Conservation (phyloP, 345 rosid species). For the Moricandia moricandioides region DNA sequence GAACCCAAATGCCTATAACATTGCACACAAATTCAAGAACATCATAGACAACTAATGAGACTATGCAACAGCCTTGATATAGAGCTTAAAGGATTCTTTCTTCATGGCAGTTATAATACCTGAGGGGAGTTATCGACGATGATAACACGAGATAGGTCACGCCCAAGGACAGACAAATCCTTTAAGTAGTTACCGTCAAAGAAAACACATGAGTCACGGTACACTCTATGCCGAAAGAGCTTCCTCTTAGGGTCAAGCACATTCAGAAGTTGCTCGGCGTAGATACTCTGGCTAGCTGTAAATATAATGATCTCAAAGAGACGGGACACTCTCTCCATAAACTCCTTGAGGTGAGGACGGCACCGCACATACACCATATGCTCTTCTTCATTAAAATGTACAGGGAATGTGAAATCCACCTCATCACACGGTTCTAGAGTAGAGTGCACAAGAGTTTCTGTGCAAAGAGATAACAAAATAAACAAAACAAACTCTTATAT, state of each 20-base stretch:
- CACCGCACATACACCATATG: conserved; percentile 88
- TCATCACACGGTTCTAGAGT: conserved; percentile 78
- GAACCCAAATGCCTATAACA: conserved; percentile 84
- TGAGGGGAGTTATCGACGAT: conserved; percentile 97
- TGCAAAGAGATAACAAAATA: background rate
- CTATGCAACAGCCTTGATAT: conserved; percentile 2
- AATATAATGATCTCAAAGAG: conserved; percentile 92
- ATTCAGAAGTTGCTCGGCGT: conserved; percentile 93
- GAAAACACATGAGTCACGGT: conserved; percentile 91
- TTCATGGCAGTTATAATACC: conserved; percentile 43
- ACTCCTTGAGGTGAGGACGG: conserved; percentile 87
- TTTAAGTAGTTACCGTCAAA: conserved; percentile 95
- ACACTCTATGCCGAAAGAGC: conserved; percentile 87
- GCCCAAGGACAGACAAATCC: conserved; percentile 91
- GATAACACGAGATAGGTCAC: conserved; percentile 80
- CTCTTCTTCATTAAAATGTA: conserved; percentile 75
- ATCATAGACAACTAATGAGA: background rate
- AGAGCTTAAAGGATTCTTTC: background rate
- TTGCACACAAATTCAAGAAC: background rate
- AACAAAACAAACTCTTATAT: background rate
- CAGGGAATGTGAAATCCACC: conserved; percentile 92
- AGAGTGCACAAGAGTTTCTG: conserved; percentile 99
- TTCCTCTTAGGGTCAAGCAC: conserved; percentile 98
- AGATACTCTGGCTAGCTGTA: conserved; percentile 97
- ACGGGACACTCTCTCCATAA: conserved; percentile 80